Evolutionary conservation across 192 early-diverging fungal species (phyloP).

Genomic region (Geranomyces michiganensis): DNA sequence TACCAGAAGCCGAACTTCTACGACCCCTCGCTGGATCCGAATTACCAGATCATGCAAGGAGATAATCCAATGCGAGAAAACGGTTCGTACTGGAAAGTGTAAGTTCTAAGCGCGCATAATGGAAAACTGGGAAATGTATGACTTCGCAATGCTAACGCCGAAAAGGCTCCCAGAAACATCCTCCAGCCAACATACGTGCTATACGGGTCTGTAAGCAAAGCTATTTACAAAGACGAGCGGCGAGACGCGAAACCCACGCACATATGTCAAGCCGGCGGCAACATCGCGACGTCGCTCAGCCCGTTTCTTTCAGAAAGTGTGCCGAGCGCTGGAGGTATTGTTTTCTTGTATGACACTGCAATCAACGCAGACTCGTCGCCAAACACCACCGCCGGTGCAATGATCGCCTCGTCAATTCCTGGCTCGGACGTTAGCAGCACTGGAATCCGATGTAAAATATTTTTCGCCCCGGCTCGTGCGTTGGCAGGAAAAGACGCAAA

Average conservation of each 20-base stretch:
- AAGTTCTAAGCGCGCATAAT: not conserved
- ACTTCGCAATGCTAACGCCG: not conserved
- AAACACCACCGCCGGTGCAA: not conserved
- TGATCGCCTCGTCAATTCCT: constrained; percentile 22
- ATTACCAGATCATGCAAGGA: constrained; percentile 21
- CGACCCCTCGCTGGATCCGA: not conserved
- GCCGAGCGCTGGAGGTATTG: not conserved
- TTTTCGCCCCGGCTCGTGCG: not conserved
- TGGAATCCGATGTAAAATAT: not conserved
- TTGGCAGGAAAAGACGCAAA: too few relatives aligned
- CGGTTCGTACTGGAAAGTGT: not conserved
- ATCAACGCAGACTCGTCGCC: not conserved
- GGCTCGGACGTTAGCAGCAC: constrained; percentile 9
- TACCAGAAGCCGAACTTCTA: not conserved
- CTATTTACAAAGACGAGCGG: not conserved
- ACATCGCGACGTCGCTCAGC: not conserved
- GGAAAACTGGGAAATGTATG: too few relatives aligned
- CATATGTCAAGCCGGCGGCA: constrained; percentile 14
- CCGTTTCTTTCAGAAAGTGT: constrained; percentile 9
- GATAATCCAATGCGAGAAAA: not conserved
- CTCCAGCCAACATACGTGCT: not conserved
- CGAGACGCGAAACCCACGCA: constrained; percentile 3
- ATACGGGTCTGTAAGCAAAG: constrained; percentile 8
- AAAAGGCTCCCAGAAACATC: not conserved
- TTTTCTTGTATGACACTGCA: constrained; percentile 17